phyloP scores from a whole-genome alignment of 176 grass and related monocot species.

The Hyparrhenia diplandra region DNA sequence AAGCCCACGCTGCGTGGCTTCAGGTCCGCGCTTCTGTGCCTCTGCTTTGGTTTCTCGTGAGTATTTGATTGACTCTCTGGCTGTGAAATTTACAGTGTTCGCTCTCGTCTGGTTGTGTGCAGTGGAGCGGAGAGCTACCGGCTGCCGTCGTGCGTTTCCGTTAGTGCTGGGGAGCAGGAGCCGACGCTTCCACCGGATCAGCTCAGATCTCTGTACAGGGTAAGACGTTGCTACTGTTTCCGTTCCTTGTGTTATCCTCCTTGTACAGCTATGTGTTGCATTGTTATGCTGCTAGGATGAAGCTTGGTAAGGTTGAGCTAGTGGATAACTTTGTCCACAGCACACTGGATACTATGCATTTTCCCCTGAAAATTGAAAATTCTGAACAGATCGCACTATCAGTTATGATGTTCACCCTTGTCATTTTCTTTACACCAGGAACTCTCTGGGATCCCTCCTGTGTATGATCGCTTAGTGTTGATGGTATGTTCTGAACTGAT shows the following conservation, averaged over 20 bases:
- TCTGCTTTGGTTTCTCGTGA: not conserved
- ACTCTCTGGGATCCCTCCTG: slow-evolving; percentile 56
- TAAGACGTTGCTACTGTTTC: slow-evolving; percentile 15
- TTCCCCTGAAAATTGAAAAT: not conserved
- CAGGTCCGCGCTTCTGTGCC: slow-evolving; percentile 35
- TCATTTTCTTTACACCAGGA: slow-evolving; percentile 41
- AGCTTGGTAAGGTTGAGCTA: slow-evolving; percentile 1
- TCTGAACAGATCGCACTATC: not conserved
- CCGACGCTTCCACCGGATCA: slow-evolving; percentile 38
- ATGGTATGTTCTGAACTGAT: slow-evolving; percentile 59
- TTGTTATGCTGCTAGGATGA: not conserved
- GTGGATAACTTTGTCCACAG: not conserved
- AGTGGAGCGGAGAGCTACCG: slow-evolving; percentile 82
- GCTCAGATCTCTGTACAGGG: slow-evolving; percentile 72
- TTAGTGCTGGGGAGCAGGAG: slow-evolving; percentile 7
- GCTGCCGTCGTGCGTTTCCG: slow-evolving; percentile 53
- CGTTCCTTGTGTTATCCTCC: not conserved
- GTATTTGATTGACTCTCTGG: not conserved
- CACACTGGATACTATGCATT: not conserved
- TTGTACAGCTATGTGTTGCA: not conserved
- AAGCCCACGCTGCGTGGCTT: slow-evolving; percentile 84
- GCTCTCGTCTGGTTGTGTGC: not conserved
- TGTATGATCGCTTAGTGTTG: slow-evolving; percentile 72
- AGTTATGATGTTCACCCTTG: not conserved
- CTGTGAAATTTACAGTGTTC: not conserved